Conservation (phyloP, 306 rosid genomes). For the Cicer cuneatum region DNA sequence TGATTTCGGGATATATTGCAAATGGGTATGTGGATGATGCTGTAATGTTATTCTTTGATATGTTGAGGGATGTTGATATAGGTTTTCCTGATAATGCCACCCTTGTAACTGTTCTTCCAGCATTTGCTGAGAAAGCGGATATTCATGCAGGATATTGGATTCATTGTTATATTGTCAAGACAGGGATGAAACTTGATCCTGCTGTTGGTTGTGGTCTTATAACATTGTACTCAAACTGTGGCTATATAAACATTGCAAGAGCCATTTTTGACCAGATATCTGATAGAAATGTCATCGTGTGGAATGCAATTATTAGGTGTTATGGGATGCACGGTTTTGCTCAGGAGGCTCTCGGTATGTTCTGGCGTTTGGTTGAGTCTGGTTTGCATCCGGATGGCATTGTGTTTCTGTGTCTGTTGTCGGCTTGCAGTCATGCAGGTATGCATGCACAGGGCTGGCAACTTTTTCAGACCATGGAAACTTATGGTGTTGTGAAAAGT, state of each 20-base stretch:
- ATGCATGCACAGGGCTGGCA: conserved; percentile 63
- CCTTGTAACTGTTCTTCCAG: conserved; percentile 65
- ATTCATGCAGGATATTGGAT: conserved; percentile 71
- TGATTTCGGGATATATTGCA: conserved; percentile 66
- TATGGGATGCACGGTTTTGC: conserved; percentile 74
- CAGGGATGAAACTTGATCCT: conserved; percentile 61
- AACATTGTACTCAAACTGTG: conserved; percentile 73
- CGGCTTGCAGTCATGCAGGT: conserved; percentile 83
- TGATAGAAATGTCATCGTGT: conserved; percentile 55
- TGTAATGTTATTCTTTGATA: conserved; percentile 51
- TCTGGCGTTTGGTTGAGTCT: conserved; percentile 50
- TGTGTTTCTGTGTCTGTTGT: conserved; percentile 63
- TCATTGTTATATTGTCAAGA: conserved; percentile 68
- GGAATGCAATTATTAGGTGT: conserved; percentile 81
- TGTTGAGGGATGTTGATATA: conserved; percentile 49
- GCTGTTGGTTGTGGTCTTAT: conserved; percentile 68
- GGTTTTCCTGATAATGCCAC: conserved; percentile 66
- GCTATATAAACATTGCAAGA: conserved; percentile 61
- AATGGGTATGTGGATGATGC: conserved; percentile 65
- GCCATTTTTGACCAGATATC: conserved; percentile 55
- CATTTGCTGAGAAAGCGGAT: conserved; percentile 64
- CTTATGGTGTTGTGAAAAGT: conserved; percentile 57
- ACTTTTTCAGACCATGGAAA: conserved; percentile 63
- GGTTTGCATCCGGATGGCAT: conserved; percentile 60
- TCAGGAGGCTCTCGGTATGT: conserved; percentile 66